Evolutionary conservation across 2,329 filamentous ascomycete species (phyloP).

Genomic region (Cercospora sojina): DNA sequence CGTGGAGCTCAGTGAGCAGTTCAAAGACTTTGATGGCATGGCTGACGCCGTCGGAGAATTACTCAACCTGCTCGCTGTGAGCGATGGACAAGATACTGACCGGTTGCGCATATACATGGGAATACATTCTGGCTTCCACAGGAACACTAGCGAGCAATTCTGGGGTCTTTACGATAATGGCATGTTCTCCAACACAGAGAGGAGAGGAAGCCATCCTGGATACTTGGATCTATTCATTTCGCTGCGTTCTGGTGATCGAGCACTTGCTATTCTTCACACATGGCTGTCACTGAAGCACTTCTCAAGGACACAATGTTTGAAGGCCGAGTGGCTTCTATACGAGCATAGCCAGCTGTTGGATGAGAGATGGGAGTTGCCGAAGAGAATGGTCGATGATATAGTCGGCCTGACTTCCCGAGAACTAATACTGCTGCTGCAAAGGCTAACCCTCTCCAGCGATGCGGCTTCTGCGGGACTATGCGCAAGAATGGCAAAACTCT

Average conservation of each 20-base stretch:
- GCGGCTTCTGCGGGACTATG: neutral
- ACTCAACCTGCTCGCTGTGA: constrained; percentile 21
- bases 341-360: neutral
- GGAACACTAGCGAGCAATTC: constrained; percentile 24
- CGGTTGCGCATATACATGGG: constrained; percentile 25
- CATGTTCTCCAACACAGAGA: neutral
- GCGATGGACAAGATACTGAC: constrained; percentile 12
- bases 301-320: constrained; percentile 26
- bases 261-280: constrained; percentile 47
- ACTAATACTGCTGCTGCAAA: constrained; percentile 7
- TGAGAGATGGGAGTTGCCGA: constrained; percentile 7
- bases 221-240: constrained; percentile 46
- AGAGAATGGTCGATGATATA: constrained; percentile 9
- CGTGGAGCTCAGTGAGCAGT: constrained; percentile 16
- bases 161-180: constrained; percentile 30
- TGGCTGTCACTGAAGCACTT: constrained; percentile 39
- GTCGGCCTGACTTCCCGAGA: constrained; percentile 9
- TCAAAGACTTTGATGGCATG: constrained; percentile 7
- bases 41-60: constrained; percentile 21
- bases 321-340: constrained; percentile 10
- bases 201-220: constrained; percentile 18
- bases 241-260: constrained; percentile 45
- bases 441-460: neutral
- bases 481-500: constrained; percentile 3
- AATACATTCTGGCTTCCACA: constrained; percentile 30